Conservation (phyloP, 768 basidiomycete species). For the Termitomyces bulborhizus region DNA sequence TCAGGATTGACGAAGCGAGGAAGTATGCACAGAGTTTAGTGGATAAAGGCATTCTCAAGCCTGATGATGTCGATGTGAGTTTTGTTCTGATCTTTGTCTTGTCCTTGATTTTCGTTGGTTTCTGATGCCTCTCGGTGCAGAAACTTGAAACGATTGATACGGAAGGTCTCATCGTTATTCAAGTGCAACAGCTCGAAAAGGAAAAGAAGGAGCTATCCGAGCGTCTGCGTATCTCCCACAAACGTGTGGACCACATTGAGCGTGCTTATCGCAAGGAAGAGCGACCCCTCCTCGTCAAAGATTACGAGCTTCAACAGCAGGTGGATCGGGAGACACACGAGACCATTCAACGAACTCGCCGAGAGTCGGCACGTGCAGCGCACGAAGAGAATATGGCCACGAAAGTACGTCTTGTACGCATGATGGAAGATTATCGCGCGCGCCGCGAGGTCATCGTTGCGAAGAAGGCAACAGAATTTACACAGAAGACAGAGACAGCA, state of each 20-base stretch:
- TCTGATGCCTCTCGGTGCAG: constrained; percentile 27
- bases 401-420: constrained; percentile 69
- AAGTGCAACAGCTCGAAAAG: constrained; percentile 94
- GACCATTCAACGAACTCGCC: constrained; percentile 45
- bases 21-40: constrained; percentile 82
- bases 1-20: constrained; percentile 76
- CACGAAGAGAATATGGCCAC: constrained; percentile 66
- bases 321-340: constrained; percentile 70
- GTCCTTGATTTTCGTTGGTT: not conserved
- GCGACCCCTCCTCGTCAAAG: constrained; percentile 73
- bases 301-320: constrained; percentile 83
- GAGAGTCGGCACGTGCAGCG: constrained; percentile 45
- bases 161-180: constrained; percentile 79
- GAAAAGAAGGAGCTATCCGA: constrained; percentile 87
- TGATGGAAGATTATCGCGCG: constrained; percentile 62
- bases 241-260: constrained; percentile 93
- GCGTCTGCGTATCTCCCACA: constrained; percentile 73
- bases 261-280: constrained; percentile 94
- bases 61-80: constrained; percentile 61
- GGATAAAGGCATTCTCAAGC: constrained; percentile 66
- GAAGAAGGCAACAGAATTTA: constrained; percentile 61
- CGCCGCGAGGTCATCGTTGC: constrained; percentile 48
- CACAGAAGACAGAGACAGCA: constrained; percentile 50
- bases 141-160: constrained; percentile 83
- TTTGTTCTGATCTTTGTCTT: constrained; percentile 6